A percentile compares a stretch with the other conserved stretches of the same genome.
Conservation (phyloP, 2,329 filamentous ascomycete species). For the Talaromyces amestolkiae region DNA sequence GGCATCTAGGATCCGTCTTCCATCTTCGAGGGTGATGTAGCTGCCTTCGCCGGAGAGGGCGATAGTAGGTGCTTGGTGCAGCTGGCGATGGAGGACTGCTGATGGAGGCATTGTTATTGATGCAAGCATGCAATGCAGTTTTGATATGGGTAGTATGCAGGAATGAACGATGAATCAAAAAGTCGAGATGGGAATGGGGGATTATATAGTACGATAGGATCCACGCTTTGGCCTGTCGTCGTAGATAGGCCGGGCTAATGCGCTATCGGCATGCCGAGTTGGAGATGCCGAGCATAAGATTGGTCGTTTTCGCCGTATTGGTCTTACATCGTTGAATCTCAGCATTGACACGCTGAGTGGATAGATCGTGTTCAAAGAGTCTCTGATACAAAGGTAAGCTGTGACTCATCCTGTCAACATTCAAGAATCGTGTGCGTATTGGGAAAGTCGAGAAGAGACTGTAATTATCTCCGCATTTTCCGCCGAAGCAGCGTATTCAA, state of each 20-base stretch:
- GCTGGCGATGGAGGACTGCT: conserved; percentile 53
- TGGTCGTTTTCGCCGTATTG: conserved; percentile 24
- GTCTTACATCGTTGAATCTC: background rate
- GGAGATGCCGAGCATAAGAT: conserved; percentile 30
- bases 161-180: background rate
- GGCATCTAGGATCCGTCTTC: conserved; percentile 65
- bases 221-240: background rate
- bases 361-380: background rate
- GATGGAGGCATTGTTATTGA: conserved; percentile 4
- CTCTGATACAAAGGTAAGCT: background rate
- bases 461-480: background rate
- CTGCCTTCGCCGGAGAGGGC: conserved; percentile 52
- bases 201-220: background rate
- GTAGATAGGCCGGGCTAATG: background rate
- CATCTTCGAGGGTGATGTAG: conserved; percentile 54
- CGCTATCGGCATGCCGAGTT: conserved; percentile 29
- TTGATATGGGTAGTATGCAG: background rate
- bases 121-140: background rate
- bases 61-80: conserved; percentile 47
- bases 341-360: background rate
- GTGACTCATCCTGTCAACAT: background rate
- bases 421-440: background rate
- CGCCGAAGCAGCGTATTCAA: background rate
- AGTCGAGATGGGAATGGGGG: background rate
- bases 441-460: background rate